A percentile compares a stretch with the other conserved stretches of the same genome.
Evolutionary conservation across 164 flowering plant genomes (phyloP).

Genomic region (Aristolochia californica): DNA sequence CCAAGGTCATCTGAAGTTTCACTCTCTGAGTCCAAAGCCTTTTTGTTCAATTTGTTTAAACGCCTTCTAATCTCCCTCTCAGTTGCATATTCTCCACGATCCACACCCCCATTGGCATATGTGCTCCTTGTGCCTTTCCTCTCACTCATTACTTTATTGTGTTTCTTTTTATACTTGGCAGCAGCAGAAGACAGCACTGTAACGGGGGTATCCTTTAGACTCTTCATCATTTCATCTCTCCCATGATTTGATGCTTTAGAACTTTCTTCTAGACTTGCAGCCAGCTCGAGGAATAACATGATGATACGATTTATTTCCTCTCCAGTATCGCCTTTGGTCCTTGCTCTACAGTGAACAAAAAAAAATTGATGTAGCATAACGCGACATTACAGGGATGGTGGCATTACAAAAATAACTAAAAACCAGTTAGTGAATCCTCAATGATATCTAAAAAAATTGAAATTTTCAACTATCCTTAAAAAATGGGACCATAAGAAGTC

Average conservation of each 20-base stretch:
- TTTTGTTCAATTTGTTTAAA: conserved; percentile 62
- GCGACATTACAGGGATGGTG: no score
- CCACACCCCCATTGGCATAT: conserved; percentile 35
- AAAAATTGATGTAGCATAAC: neutral
- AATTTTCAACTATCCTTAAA: no score
- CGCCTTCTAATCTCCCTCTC: conserved; percentile 75
- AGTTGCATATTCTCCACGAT: conserved; percentile 57
- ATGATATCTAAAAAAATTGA: no score
- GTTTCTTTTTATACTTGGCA: conserved; percentile 56
- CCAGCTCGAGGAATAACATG: conserved; percentile 55
- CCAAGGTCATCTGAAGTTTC: conserved; percentile 79
- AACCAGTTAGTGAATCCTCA: neutral
- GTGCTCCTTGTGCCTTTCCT: conserved; percentile 45
- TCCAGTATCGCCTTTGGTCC: conserved; percentile 44
- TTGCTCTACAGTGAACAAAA: conserved; percentile 35
- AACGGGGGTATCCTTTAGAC: conserved; percentile 42
- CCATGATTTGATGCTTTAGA: conserved; percentile 26
- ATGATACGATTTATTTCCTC: conserved; percentile 63
- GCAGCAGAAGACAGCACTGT: conserved; percentile 28
- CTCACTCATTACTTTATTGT: conserved; percentile 29
- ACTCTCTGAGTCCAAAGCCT: conserved; percentile 64
- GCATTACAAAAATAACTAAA: neutral
- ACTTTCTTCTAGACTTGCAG: conserved; percentile 49
- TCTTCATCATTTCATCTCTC: conserved; percentile 47
- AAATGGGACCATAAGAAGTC: no score